Evolutionary conservation across 768 basidiomycete genomes (phyloP).

Genomic region (Gloeostereum incarnatum): DNA sequence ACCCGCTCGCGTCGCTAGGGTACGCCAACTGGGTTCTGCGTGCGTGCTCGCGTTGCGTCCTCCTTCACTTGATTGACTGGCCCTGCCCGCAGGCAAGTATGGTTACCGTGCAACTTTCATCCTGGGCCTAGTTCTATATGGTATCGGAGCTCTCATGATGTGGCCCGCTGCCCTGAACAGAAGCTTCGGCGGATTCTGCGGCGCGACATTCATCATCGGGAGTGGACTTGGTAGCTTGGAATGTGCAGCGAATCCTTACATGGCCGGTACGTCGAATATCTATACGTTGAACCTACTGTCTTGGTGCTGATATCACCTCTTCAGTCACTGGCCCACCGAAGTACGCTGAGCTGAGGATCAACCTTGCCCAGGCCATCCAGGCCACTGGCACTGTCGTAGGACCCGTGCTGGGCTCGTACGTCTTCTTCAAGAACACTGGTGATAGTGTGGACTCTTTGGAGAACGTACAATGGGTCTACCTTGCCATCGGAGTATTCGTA

Average conservation of each 20-base stretch:
- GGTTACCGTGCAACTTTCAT: constrained; percentile 25
- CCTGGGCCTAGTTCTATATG: constrained; percentile 19
- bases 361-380: constrained; percentile 23
- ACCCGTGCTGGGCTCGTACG: constrained; percentile 22
- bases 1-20: constrained; percentile 21
- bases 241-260: constrained; percentile 24
- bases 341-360: constrained; percentile 23
- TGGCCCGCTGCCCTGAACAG: constrained; percentile 23
- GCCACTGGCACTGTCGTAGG: constrained; percentile 23
- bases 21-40: too few relatives aligned
- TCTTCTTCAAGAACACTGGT: constrained; percentile 22
- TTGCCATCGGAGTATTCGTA: constrained; percentile 22
- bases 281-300: neutral
- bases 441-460: constrained; percentile 20
- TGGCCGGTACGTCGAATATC: constrained; percentile 16
- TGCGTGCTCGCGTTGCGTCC: too few relatives aligned
- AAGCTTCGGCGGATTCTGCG: constrained; percentile 25
- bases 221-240: constrained; percentile 23
- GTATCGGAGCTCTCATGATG: constrained; percentile 23
- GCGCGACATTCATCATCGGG: constrained; percentile 24
- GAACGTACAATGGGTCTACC: constrained; percentile 24
- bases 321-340: constrained; percentile 22
- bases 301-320: too few relatives aligned
- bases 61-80: too few relatives aligned
- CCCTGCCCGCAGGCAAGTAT: too few relatives aligned